Evolutionary conservation across 257 asterid genomes (phyloP), one percentile per base, ranked within the genome.

Genomic region (Solanum corneliomulleri): DNA sequence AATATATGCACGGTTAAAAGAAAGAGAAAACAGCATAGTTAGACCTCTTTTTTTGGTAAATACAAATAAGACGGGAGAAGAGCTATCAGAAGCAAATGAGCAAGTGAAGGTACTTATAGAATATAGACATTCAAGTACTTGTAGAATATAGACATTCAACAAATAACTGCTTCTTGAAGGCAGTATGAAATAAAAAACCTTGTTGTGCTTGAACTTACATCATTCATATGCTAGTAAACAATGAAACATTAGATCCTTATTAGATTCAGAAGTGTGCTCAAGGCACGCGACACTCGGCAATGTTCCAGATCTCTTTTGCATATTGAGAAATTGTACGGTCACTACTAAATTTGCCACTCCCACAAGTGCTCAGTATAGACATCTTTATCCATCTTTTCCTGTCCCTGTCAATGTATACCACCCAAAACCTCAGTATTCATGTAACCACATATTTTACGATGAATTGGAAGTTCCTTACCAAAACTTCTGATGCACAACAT

Each of bases 291-390:
- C 96, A 93, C 87, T 91, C 95, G 31, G 89, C 89, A 82, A 97
- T 93, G 86, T 94, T 94, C 99, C 99, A 97, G 25, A 96, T 96
- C 84, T 96, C 98, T 69, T 89, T 92, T 41, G 99, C 99, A 35
- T 97, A 96, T 91, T 95, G 99, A 9, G 94, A 95, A 62, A 97
- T 97, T 37, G 99, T 97, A 3, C 99, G 92, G 83, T 97, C 99
- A 47, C 99, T 97, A 90, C 99, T 96, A 88, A 97, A 97, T 76
- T 97, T 96, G 27, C 99, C 98, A 88, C 98, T 93, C 64, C 99
- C 99, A 29, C 98, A 96, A 37, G 99, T 96, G 92, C 99, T 97
- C 70, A 95, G 95, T 82, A 97, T 97, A 14, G 99, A 97, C 98
- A 94, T 97, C 91, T 93, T 96, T 85, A 86, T 93, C 99, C 99